Evolutionary conservation across 495 filamentous ascomycete species (phyloP), one percentile per base, ranked within the genome.

Genomic region (Hypoxylon cercidicola): DNA sequence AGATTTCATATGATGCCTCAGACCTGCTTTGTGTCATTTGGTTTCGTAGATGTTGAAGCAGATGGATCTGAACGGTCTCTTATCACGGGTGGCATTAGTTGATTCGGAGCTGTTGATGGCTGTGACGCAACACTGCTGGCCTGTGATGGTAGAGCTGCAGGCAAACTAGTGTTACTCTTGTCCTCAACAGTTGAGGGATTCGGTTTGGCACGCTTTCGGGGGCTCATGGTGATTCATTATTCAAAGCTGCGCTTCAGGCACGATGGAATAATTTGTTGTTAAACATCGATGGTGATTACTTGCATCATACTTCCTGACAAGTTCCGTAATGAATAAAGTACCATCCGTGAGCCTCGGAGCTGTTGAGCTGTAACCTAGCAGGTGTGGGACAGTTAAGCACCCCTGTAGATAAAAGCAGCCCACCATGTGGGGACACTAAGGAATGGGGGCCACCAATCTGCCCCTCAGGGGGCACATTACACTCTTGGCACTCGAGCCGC

Each of bases 181-280:
- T 71, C 60, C 21, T 68, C 66, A 0, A 51, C 23, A 28, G n/a
- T n/a, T n/a, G 70, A 59, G 25, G 84, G 82, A 66, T 85, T 87
- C 61, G 79, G 83, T 77, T 85, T 88, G 62, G 82, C 78, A 74
- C 84, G 83, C 77, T 89, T 90, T 68, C 88, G 83, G 73, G 86
- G 81, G 71, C 81, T 84, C 87, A 84, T 85, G 45, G 55, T 61
- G 62, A 37, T 20, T 64, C 39, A 51, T 32, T 25, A 41, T 59
- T 13, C 28, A 48, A 49, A 52, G 4, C 19, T 21, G 28, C 46
- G 47, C 20, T 30, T 18, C 32, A 3, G 16, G n/a, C 44, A 51
- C 44, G 44, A 51, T 64, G 32, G 43, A 48, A 35, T 48, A 23
- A 1, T 47, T 50, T 28, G 18, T 52, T 47, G 28, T 21, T 45